phyloP scores from a whole-genome alignment of 352 stramenopile species.

The Aphanomyces stellatus region DNA sequence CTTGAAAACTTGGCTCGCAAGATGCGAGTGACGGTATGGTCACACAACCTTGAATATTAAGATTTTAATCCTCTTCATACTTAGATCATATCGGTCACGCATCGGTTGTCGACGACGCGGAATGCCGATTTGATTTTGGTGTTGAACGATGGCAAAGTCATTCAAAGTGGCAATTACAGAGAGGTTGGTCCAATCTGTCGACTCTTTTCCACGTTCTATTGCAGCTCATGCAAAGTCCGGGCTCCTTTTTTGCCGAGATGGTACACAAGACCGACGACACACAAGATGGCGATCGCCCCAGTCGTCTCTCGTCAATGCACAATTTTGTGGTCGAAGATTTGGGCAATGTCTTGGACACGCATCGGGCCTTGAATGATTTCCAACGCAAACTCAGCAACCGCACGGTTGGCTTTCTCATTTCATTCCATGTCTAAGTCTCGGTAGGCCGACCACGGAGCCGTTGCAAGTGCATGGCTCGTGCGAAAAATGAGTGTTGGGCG shows the following conservation, averaged over 20 bases:
- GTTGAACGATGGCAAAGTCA: slow-evolving; percentile 59
- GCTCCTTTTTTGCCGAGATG: neutral
- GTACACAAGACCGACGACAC: neutral
- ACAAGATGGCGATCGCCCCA: too few species aligned
- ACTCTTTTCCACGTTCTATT: too few species aligned
- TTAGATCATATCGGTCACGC: slow-evolving; percentile 35
- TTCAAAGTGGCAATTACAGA: slow-evolving; percentile 71
- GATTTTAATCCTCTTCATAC: too few species aligned
- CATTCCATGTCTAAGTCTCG: neutral
- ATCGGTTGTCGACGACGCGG: slow-evolving; percentile 68
- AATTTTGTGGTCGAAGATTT: neutral
- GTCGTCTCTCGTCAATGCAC: too few species aligned
- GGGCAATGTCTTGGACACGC: neutral
- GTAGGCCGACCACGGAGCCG: neutral
- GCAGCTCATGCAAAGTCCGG: neutral
- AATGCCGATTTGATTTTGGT: slow-evolving; percentile 80
- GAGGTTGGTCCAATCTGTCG: slow-evolving; percentile 41
- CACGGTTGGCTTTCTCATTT: neutral
- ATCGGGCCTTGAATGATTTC: neutral
- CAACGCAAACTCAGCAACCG: neutral
- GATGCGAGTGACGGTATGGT: neutral
- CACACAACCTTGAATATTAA: too few species aligned
- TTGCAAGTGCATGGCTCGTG: neutral
- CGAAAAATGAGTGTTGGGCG: neutral
- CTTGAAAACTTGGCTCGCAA: slow-evolving; percentile 29